Conservation (phyloP, 2,329 filamentous ascomycete species). For the Pestalotiopsis sp. region DNA sequence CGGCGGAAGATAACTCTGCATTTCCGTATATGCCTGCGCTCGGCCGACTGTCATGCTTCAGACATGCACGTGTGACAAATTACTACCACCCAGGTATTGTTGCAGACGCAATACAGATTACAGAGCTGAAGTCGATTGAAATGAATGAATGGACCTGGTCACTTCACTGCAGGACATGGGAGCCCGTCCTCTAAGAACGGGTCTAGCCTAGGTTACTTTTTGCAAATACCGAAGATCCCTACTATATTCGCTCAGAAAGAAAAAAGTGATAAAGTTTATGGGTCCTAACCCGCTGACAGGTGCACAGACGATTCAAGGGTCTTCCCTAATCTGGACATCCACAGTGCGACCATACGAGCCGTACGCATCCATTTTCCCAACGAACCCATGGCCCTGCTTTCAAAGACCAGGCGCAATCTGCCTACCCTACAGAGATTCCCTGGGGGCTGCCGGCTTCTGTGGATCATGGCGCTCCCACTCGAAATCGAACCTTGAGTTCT, state of each 20-base stretch:
- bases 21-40: neutral
- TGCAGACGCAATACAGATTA: too few relatives aligned
- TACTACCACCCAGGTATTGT: neutral
- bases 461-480: neutral
- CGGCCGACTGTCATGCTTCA: neutral
- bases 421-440: neutral
- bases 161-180: neutral
- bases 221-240: neutral
- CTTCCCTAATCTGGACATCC: neutral
- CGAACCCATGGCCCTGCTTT: neutral
- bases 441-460: neutral
- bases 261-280: neutral
- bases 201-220: neutral
- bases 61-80: neutral
- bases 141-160: neutral
- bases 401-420: neutral
- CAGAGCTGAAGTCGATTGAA: neutral
- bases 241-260: neutral
- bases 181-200: neutral
- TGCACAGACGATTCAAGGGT: neutral
- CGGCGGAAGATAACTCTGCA: neutral
- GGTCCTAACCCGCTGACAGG: neutral
- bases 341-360: neutral
- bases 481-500: neutral
- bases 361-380: neutral